These are phyloP conservation scores for Rubroboletus pulcherrimus DNA, from an alignment of 768 basidiomycete genomes.

Conservation along the genomic window DNA sequence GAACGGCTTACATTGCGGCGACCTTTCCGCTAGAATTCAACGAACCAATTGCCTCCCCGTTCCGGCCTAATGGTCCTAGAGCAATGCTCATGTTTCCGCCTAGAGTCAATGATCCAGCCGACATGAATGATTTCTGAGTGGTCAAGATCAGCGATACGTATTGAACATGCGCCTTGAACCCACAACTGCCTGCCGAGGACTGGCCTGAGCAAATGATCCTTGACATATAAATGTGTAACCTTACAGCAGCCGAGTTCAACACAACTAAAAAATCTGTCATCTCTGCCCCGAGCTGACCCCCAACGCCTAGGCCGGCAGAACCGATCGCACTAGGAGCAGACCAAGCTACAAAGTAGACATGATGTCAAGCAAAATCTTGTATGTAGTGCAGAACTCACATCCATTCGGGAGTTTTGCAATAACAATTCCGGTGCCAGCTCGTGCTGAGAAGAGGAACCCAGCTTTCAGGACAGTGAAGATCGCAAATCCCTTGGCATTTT, in stretches of 20 bases:
- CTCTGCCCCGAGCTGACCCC: conserved; percentile 78
- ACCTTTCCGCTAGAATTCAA: conserved; percentile 82
- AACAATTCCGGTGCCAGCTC: conserved; percentile 83
- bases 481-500: conserved; percentile 74
- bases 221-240: conserved; percentile 22
- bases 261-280: conserved; percentile 91
- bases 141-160: not conserved
- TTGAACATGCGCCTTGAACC: conserved; percentile 25
- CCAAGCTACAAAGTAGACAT: conserved; percentile 73
- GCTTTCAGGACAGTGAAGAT: conserved; percentile 85
- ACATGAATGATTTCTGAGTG: conserved; percentile 82
- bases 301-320: conserved; percentile 85
- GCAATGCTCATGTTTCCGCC: conserved; percentile 90
- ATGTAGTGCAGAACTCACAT: conserved; percentile 45
- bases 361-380: not conserved
- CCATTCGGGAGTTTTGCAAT: conserved; percentile 82
- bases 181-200: conserved; percentile 53
- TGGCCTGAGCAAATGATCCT: conserved; percentile 3
- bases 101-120: conserved; percentile 83
- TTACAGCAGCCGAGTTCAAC: conserved; percentile 75
- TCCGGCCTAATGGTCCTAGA: conserved; percentile 89
- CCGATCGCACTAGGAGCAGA: conserved; percentile 94
- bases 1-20: conserved; percentile 72
- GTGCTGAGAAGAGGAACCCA: conserved; percentile 63
- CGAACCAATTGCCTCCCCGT: conserved; percentile 84